Base-by-base conservation (phyloP, 129 eudicot genomes). In the Smallanthus sonchifolius region DNA sequence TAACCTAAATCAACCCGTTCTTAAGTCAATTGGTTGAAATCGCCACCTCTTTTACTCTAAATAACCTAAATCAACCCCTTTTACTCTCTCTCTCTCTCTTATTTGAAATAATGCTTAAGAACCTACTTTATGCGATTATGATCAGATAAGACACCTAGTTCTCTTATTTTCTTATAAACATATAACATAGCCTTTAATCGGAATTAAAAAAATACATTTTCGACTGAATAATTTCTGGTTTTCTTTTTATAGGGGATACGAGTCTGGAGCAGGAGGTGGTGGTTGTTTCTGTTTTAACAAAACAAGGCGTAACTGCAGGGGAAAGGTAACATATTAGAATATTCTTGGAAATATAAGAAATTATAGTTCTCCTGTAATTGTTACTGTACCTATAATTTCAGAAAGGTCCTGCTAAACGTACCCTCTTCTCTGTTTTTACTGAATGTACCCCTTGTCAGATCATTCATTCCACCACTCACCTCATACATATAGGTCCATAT, bases 241-340 rank as follows among this genome's bases (percentile, higher is more conserved):
- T 51, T 51, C 39, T 0, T 44, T 67, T 14, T 63, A 63, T 61
- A 90, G 96, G 78, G 96, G 93, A 35, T 90, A 90, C 40, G 95
- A 91, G 76, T 91, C 95, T 49, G 91, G 95, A 61, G 69, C 97
- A 32, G 97, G 30, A 24, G 30, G 70, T 16, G 84, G 85, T 9
- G 95, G 97, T 49, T 91, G 97, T 49, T 79, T 91, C 65, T 88
- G 97, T 78, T 91, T 87, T 85, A 90, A 86, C 47, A 84, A 77
- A 67, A 60, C 80, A 16, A 80, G 63, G 86, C 84, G 77, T 73
- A 88, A 60, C 2, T 79, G 78, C 65, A 91, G 82, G 69, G 88
- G 75, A 39, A 88, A 91, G 95, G 95, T 83, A 75, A 63, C 79
- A 17, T 44, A 43, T 42, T 71, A 19, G 17, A 13, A 30, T 15